Percentiles rank a stretch among this genome's conserved stretches.
Conservation (phyloP, 2,329 filamentous ascomycete genomes). For the Alternaria ethzedia region DNA sequence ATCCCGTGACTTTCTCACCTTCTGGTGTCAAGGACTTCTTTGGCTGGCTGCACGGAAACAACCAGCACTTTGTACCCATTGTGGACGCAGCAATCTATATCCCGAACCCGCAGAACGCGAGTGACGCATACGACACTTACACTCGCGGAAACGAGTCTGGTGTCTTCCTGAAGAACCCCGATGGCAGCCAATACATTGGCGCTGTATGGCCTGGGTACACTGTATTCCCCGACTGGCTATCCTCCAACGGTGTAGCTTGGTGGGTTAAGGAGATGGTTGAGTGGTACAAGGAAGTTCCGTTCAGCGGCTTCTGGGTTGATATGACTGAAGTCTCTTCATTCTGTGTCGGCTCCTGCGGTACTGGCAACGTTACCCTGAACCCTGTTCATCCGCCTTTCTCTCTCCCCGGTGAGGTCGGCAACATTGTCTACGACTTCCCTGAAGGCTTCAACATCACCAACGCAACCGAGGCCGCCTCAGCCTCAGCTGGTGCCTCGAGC, state of each 20-base stretch:
- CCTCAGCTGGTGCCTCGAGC: conserved; percentile 60
- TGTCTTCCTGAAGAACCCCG: conserved; percentile 61
- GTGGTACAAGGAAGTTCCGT: conserved; percentile 61
- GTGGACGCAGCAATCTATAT: conserved; percentile 72
- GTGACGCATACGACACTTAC: conserved; percentile 63
- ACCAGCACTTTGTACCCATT: conserved; percentile 67
- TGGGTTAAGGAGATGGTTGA: conserved; percentile 62
- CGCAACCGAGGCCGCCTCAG: conserved; percentile 68
- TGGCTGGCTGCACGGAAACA: conserved; percentile 58
- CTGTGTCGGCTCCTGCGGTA: conserved; percentile 76
- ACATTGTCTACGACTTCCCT: conserved; percentile 66
- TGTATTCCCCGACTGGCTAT: conserved; percentile 67
- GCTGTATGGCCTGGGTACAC: conserved; percentile 66
- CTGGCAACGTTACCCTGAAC: conserved; percentile 68
- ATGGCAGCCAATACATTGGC: conserved; percentile 62
- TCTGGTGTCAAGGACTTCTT: conserved; percentile 60
- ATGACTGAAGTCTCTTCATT: conserved; percentile 69
- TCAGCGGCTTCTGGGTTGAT: conserved; percentile 65
- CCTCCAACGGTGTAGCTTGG: conserved; percentile 64
- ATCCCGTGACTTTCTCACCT: conserved; percentile 59
- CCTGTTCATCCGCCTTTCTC: conserved; percentile 71
- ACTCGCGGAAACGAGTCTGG: conserved; percentile 57
- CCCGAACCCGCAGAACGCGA: conserved; percentile 72
- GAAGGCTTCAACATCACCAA: conserved; percentile 75
- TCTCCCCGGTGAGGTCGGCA: conserved; percentile 69